Base-by-base conservation (phyloP, 257 asterid genomes). In the Rubia yunnanensis region DNA sequence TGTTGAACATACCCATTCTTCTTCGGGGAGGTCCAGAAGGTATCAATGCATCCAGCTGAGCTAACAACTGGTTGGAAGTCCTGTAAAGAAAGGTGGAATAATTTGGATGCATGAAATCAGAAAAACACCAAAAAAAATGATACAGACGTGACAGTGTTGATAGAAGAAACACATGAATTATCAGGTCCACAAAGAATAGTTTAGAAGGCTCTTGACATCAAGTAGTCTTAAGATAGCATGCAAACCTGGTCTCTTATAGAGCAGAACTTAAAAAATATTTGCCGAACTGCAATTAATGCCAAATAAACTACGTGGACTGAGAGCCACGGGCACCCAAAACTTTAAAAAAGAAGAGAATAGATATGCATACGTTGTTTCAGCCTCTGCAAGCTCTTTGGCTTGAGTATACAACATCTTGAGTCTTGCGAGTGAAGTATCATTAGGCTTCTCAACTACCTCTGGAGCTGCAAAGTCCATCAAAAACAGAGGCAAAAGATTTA, bases 361-460 rank as follows among this genome's bases (percentile, higher is more conserved):
- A 35, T 23, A 72, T 49, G 71, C 86, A 44, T 77, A 94, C 97
- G 63, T 72, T 70, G 82, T 87, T 88, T 94, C 99, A 64, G 39
- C 77, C 82, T 86, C 97, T 0, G 97, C 86, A 34, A 94, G 87
- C 48, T 88, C 97, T 81, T 88, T 94, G 65, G 97, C 99, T 77
- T 76, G 92, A 69, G 76, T 82, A 55, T 94, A 94, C 76, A 90
- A 74, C 76, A 58, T 71, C 79, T 85, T 90, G 60, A 94, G 99
- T 81, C 54, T 84, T 44, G 83, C 61, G 35, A 94, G 77, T 46
- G 97, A 94, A 77, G 62, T 82, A 75, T 94, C 97, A 64, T 92
- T 92, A 22, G 97, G 91, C 80, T 84, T 89, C 74, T 94, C 95
- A 63, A 94, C 97, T 44, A 82, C 77, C 73, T 85, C 96, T 22